phyloP scores from a whole-genome alignment of 1,284 basidiomycete species.

The Puccinia hordei region DNA sequence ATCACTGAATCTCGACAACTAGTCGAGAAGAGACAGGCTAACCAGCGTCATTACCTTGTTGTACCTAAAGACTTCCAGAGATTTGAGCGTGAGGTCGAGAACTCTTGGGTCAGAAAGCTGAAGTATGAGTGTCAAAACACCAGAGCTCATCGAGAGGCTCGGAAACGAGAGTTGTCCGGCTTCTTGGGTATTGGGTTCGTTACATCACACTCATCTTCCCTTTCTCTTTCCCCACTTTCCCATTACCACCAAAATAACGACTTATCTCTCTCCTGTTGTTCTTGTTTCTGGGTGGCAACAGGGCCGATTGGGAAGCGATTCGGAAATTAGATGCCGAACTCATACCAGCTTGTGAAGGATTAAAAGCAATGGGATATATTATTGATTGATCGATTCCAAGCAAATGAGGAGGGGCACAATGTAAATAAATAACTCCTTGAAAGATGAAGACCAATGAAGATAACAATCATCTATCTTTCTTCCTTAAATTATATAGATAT shows the following conservation, averaged over 20 bases:
- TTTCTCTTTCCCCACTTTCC: background rate
- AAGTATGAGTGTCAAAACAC: constrained; percentile 40
- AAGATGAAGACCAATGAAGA: background rate
- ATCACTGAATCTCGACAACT: constrained; percentile 22
- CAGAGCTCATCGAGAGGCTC: background rate
- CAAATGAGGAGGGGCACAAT: background rate
- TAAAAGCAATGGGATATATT: constrained; percentile 38
- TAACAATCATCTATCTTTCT: background rate
- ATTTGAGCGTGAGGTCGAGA: constrained; percentile 38
- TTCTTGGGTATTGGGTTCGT: constrained; percentile 48
- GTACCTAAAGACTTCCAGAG: constrained; percentile 13
- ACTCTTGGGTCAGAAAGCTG: constrained; percentile 38
- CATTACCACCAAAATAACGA: background rate
- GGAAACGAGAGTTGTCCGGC: constrained; percentile 33
- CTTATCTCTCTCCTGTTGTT: background rate
- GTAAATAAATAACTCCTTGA: background rate
- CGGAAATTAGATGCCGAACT: constrained; percentile 41
- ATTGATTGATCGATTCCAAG: constrained; percentile 27
- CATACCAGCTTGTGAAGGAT: constrained; percentile 45
- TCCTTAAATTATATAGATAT: background rate
- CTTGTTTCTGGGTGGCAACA: background rate
- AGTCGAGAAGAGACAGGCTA: background rate
- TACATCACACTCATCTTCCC: background rate
- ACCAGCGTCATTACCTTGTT: constrained; percentile 15
- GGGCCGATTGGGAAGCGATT: constrained; percentile 49